Evolutionary conservation across 108 stramenopile species (phyloP).

Genomic region (Conticribra weissflogii): DNA sequence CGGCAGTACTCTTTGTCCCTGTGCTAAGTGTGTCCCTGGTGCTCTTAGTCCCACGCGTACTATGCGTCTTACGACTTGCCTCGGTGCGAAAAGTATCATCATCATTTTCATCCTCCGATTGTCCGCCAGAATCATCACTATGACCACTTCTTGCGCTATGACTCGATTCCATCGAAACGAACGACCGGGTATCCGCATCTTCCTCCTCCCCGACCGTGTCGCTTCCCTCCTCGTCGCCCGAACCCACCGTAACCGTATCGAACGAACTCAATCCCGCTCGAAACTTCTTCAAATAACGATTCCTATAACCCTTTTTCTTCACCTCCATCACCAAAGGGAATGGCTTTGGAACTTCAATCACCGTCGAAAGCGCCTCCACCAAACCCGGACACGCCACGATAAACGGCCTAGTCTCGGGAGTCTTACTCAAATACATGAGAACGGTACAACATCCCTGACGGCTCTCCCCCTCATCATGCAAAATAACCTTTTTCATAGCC

Average conservation of each 20-base stretch:
- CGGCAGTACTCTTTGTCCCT: neutral
- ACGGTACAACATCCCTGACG: slow-evolving; percentile 69
- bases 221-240: neutral
- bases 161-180: slow-evolving; percentile 6
- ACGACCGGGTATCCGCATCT: too few relatives aligned
- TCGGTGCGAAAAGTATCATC: neutral
- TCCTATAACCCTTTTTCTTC: slow-evolving; percentile 4
- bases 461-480: slow-evolving; percentile 54
- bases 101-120: slow-evolving; percentile 13
- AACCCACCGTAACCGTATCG: neutral
- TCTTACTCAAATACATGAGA: slow-evolving; percentile 66
- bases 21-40: too few relatives aligned
- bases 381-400: slow-evolving; percentile 68
- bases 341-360: slow-evolving; percentile 49
- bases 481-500: slow-evolving; percentile 51
- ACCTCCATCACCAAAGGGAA: slow-evolving; percentile 1
- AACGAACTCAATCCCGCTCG: neutral
- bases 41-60: too few relatives aligned
- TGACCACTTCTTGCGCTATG: slow-evolving; percentile 1
- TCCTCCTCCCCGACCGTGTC: slow-evolving; percentile 1
- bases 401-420: slow-evolving; percentile 61
- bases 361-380: slow-evolving; percentile 55
- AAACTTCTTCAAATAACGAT: neutral
- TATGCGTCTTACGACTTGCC: too few relatives aligned
- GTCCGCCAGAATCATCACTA: slow-evolving; percentile 1